phyloP scores from a whole-genome alignment of 371 early-diverging fungal genomes.

The Scutellospora calospora region DNA sequence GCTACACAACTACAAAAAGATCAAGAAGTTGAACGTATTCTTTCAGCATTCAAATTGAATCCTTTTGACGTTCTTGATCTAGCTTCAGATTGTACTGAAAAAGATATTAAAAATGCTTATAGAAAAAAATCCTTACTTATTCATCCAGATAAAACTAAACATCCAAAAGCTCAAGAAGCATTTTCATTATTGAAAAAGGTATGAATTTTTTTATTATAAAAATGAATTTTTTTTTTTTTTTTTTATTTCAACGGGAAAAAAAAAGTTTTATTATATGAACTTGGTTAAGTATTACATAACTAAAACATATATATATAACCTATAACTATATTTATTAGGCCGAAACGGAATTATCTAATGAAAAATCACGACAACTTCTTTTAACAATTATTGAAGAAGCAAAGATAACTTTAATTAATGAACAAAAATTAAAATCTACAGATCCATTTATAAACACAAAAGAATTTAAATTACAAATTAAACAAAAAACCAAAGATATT shows the following conservation, averaged over 20 bases:
- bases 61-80: slow-evolving; percentile 86
- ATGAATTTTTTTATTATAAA: slow-evolving; percentile 57
- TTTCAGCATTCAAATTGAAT: slow-evolving; percentile 77
- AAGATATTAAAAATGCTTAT: slow-evolving; percentile 78
- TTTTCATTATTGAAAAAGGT: slow-evolving; percentile 89
- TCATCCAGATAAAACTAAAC: slow-evolving; percentile 90
- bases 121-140: slow-evolving; percentile 87
- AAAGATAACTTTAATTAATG: slow-evolving; percentile 34
- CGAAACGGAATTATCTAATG: slow-evolving; percentile 65
- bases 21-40: slow-evolving; percentile 85
- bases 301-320: too few species aligned
- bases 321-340: slow-evolving; percentile 65
- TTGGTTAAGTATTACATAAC: too few species aligned
- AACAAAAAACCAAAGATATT: slow-evolving; percentile 66
- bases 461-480: slow-evolving; percentile 54
- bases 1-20: slow-evolving; percentile 67
- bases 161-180: slow-evolving; percentile 81
- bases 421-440: slow-evolving; percentile 45
- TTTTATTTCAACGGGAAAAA: slow-evolving; percentile 43
- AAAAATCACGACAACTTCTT: slow-evolving; percentile 44
- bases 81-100: slow-evolving; percentile 61
- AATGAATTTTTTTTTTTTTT: slow-evolving; percentile 65
- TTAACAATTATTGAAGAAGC: slow-evolving; percentile 45
- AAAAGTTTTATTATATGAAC: too few species aligned
- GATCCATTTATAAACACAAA: slow-evolving; percentile 47